Evolutionary conservation across 257 asterid species (phyloP).

Genomic region (Ilex asprella): DNA sequence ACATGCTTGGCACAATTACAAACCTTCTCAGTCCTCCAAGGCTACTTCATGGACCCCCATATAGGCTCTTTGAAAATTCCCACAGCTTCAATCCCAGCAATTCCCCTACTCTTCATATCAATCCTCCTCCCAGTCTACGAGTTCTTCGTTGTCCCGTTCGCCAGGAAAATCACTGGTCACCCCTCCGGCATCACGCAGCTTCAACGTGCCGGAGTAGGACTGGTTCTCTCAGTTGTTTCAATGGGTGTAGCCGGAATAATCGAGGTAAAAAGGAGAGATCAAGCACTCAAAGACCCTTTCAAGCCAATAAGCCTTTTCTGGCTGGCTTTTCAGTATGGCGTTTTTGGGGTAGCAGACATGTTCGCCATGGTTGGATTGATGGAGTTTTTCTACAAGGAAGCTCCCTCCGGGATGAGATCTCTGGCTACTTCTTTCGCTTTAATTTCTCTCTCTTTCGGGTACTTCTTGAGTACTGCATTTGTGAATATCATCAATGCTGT

Average conservation of each 20-base stretch:
- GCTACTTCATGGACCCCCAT: conserved; percentile 34
- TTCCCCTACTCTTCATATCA: conserved; percentile 40
- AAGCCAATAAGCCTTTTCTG: conserved; percentile 55
- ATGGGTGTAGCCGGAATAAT: conserved; percentile 36
- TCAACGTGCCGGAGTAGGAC: conserved; percentile 48
- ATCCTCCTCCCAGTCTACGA: conserved; percentile 41
- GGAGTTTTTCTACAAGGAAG: conserved; percentile 66
- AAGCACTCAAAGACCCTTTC: conserved; percentile 18
- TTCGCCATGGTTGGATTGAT: conserved; percentile 55
- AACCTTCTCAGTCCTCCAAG: conserved; percentile 47
- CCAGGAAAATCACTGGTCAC: conserved; percentile 34
- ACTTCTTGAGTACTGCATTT: conserved; percentile 50
- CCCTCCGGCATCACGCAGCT: conserved; percentile 46
- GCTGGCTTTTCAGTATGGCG: conserved; percentile 55
- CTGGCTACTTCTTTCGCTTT: conserved; percentile 62
- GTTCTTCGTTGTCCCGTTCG: conserved; percentile 33
- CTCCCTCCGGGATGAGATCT: conserved; percentile 62
- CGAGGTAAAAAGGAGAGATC: conserved; percentile 40
- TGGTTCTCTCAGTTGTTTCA: conserved; percentile 31
- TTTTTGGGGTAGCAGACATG: conserved; percentile 72
- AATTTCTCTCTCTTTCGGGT: conserved; percentile 51
- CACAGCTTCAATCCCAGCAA: conserved; percentile 40
- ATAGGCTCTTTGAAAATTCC: conserved; percentile 33
- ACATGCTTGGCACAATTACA: conserved; percentile 48
- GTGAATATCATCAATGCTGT: conserved; percentile 37